Conservation (phyloP, 2,329 filamentous ascomycete genomes). For the Xylaria sp. region DNA sequence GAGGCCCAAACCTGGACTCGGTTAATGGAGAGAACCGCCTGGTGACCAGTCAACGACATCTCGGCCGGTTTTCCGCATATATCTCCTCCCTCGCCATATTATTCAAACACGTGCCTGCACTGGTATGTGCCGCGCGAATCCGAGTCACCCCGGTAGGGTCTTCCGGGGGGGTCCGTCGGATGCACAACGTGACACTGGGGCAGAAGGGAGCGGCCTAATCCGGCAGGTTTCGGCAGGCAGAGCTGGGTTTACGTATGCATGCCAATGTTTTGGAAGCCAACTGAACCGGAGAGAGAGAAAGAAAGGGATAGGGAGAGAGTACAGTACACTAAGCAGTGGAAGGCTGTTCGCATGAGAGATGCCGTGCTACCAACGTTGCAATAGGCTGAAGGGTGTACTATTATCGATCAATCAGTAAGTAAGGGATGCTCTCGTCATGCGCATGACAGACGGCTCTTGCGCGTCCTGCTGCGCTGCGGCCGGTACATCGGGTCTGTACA, state of each 20-base stretch:
- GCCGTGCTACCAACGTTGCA: slow-evolving; percentile 18
- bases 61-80: background rate
- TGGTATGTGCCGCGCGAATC: slow-evolving; percentile 7
- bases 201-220: slow-evolving; percentile 26
- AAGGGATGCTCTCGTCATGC: slow-evolving; percentile 12
- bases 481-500: slow-evolving; percentile 19
- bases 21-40: background rate
- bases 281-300: background rate
- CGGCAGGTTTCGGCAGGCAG: slow-evolving; percentile 27
- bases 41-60: background rate
- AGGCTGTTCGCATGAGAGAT: slow-evolving; percentile 29
- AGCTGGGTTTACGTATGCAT: slow-evolving; percentile 16
- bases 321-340: background rate
- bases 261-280: background rate
- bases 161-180: slow-evolving; percentile 28
- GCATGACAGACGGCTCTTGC: slow-evolving; percentile 30
- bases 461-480: slow-evolving; percentile 29
- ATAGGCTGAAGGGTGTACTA: slow-evolving; percentile 11
- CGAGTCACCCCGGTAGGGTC: slow-evolving; percentile 19
- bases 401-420: background rate
- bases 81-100: background rate
- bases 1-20: slow-evolving; percentile 17
- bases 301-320: background rate
- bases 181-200: slow-evolving; percentile 17
- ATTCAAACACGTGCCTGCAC: slow-evolving; percentile 19